Evolutionary conservation across 495 filamentous ascomycete species (phyloP).

Genomic region (Penicillium steckii): DNA sequence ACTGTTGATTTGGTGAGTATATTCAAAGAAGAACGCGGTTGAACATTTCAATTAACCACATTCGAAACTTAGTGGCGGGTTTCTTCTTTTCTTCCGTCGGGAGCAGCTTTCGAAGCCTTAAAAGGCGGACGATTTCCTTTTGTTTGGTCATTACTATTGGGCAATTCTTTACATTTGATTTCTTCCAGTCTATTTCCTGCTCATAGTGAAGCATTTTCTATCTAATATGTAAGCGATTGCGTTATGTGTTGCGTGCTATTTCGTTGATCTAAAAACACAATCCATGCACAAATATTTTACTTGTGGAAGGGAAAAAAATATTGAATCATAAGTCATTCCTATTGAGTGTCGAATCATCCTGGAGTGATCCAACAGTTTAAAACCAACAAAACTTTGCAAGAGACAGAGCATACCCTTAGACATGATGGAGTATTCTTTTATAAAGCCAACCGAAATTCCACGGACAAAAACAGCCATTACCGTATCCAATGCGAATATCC

Average conservation of each 20-base stretch:
- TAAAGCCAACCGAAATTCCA: conserved; percentile 11
- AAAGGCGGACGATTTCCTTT: background rate
- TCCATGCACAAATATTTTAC: background rate
- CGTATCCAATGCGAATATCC: conserved; percentile 10
- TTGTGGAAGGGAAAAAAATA: background rate
- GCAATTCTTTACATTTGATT: background rate
- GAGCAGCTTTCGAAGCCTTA: conserved; percentile 69
- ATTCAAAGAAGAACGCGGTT: background rate
- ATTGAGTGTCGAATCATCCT: conserved; percentile 23
- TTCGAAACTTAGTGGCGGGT: conserved; percentile 46
- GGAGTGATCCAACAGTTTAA: conserved; percentile 13
- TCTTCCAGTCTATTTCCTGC: background rate
- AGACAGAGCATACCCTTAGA: conserved; percentile 9
- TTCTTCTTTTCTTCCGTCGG: conserved; percentile 69
- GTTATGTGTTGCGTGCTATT: background rate
- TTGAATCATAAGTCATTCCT: conserved; percentile 27
- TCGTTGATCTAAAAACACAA: background rate
- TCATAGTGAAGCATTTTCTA: background rate
- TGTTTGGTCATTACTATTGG: background rate
- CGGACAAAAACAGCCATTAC: conserved; percentile 6
- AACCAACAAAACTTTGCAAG: conserved; percentile 11
- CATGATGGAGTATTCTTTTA: conserved; percentile 25
- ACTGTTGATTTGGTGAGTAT: conserved; percentile 56
- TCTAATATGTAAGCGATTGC: background rate
- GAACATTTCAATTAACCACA: background rate